Conservation (phyloP, 208 protist genomes). For the Leishmania major region DNA sequence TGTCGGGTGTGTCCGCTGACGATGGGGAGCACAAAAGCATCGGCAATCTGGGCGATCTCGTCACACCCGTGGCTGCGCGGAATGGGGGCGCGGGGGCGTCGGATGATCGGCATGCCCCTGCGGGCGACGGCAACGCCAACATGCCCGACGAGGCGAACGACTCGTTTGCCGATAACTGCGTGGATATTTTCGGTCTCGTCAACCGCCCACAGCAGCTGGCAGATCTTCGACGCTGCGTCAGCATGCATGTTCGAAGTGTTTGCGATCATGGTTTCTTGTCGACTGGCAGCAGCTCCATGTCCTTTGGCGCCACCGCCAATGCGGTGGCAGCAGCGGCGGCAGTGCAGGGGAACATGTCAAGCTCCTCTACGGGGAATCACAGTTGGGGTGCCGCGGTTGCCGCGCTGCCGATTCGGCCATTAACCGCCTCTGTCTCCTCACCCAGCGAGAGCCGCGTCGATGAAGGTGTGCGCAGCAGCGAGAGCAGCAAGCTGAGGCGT, state of each 20-base stretch:
- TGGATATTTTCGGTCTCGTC: constrained; percentile 32
- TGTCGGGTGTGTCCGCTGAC: background rate
- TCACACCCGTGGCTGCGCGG: background rate
- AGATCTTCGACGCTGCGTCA: constrained; percentile 22
- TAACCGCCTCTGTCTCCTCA: constrained; percentile 3
- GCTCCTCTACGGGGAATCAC: background rate
- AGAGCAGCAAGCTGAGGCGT: background rate
- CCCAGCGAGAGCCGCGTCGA: constrained; percentile 1
- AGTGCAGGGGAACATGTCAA: background rate
- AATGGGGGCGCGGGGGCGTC: background rate
- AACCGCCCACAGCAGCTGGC: constrained; percentile 30
- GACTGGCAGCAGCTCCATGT: background rate
- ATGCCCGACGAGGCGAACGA: constrained; percentile 27
- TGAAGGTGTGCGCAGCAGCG: background rate
- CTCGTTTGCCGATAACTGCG: constrained; percentile 33
- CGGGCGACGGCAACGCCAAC: background rate
- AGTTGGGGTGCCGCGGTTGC: background rate
- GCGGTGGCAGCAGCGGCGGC: background rate
- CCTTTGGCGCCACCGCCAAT: background rate
- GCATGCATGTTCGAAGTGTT: constrained; percentile 1
- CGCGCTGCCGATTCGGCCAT: background rate
- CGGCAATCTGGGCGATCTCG: background rate
- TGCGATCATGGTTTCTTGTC: background rate
- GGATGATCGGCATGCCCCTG: background rate
- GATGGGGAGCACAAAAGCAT: background rate